phyloP scores from a whole-genome alignment of 2,329 filamentous ascomycete species.

The Chrysoporthe puriensis region DNA sequence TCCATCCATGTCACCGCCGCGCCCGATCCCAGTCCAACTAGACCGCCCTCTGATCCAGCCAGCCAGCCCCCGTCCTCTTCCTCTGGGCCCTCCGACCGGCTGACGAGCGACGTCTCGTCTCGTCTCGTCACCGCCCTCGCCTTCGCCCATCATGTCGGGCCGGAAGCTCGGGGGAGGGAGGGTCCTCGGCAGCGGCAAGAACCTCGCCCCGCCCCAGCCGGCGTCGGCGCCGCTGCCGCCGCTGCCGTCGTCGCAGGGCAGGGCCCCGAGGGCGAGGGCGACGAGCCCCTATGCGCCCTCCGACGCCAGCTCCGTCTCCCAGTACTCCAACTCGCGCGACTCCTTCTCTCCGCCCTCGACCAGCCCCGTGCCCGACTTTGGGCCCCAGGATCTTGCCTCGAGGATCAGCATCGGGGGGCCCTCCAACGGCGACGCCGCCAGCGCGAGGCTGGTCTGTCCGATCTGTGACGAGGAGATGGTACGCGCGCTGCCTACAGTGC shows the following conservation, averaged over 20 bases:
- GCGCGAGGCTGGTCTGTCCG: conserved; percentile 81
- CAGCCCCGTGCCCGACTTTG: conserved; percentile 66
- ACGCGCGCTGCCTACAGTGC: conserved; percentile 26
- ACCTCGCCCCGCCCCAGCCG: conserved; percentile 67
- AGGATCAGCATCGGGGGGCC: conserved; percentile 71
- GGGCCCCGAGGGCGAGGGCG: conserved; percentile 34
- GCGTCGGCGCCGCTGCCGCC: not conserved
- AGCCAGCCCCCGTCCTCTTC: not conserved
- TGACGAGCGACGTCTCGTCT: conserved; percentile 4
- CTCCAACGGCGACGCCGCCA: conserved; percentile 59
- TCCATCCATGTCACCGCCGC: not conserved
- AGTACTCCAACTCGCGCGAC: conserved; percentile 65
- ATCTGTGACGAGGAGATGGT: conserved; percentile 99
- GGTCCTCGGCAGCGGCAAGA: conserved; percentile 84
- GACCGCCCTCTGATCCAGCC: not conserved
- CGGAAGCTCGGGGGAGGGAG: conserved; percentile 91
- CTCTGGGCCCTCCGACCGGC: conserved; percentile 10
- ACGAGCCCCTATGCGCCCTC: conserved; percentile 58
- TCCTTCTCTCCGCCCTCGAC: conserved; percentile 60
- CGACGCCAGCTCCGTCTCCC: conserved; percentile 72
- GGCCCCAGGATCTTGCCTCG: conserved; percentile 75
- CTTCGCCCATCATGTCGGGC: conserved; percentile 67
- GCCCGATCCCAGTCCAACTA: not conserved
- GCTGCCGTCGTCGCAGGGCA: conserved; percentile 35
- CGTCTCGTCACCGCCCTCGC: conserved; percentile 10